These are phyloP conservation scores for Liriodendron chinense DNA, from an alignment of 164 flowering plant species.

Conservation along the genomic window DNA sequence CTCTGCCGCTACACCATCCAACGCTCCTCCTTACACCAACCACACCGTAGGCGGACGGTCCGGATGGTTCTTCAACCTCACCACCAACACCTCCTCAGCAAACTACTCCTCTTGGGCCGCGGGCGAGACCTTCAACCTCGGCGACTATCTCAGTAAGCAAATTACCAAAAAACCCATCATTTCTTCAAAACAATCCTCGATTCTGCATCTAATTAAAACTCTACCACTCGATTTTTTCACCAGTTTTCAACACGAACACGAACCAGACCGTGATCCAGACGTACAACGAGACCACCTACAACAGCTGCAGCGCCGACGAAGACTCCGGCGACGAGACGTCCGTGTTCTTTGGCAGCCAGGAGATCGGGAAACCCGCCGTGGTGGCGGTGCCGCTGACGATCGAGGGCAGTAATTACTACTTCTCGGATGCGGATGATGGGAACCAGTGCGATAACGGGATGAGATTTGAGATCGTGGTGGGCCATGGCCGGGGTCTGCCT, in stretches of 20 bases:
- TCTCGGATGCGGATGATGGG: slow-evolving; percentile 72
- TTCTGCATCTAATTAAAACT: not conserved
- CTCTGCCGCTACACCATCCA: slow-evolving; percentile 7
- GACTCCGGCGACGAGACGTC: slow-evolving; percentile 48
- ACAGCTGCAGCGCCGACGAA: slow-evolving; percentile 42
- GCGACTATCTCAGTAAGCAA: slow-evolving; percentile 69
- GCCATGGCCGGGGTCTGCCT: slow-evolving; percentile 67
- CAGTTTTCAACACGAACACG: slow-evolving; percentile 73
- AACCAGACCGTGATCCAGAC: slow-evolving; percentile 81
- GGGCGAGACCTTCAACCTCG: slow-evolving; percentile 62
- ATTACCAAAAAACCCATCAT: not conserved
- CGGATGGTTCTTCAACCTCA: slow-evolving; percentile 74
- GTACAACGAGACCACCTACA: slow-evolving; percentile 65
- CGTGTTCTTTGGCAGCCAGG: slow-evolving; percentile 33
- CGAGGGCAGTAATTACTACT: slow-evolving; percentile 58
- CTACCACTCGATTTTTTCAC: not conserved
- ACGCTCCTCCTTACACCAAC: slow-evolving; percentile 45
- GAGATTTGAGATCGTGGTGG: slow-evolving; percentile 62
- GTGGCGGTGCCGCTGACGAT: slow-evolving; percentile 57
- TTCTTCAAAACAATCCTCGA: not conserved
- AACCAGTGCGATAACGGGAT: slow-evolving; percentile 61
- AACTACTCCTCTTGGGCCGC: slow-evolving; percentile 72
- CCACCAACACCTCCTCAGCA: slow-evolving; percentile 47
- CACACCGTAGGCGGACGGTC: slow-evolving; percentile 72
- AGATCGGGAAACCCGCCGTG: slow-evolving; percentile 29